A percentile compares a stretch with the other conserved stretches of the same genome.
Evolutionary conservation across 192 early-diverging fungal genomes (phyloP).

Genomic region (Backusella luteola): DNA sequence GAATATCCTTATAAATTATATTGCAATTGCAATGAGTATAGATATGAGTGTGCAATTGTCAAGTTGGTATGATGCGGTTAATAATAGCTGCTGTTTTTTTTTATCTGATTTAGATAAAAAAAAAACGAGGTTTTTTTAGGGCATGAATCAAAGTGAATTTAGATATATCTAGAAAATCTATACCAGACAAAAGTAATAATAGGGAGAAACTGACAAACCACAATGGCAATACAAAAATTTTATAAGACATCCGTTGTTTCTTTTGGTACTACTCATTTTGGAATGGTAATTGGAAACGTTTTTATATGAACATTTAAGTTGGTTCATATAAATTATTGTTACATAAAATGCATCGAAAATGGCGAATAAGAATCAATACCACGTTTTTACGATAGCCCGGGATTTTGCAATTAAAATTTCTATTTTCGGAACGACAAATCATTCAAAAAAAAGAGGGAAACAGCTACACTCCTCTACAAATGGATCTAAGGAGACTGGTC

Average conservation of each 20-base stretch:
- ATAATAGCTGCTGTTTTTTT: neutral
- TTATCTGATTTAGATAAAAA: neutral
- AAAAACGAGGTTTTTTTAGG: neutral
- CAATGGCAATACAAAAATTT: neutral
- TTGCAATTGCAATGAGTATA: neutral
- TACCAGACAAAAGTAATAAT: neutral
- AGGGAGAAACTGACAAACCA: neutral
- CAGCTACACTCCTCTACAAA: neutral
- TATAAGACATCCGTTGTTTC: neutral
- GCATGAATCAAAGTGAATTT: neutral
- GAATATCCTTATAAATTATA: neutral
- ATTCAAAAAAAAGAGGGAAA: neutral
- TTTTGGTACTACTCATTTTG: neutral
- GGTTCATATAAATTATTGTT: neutral
- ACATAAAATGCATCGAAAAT: neutral
- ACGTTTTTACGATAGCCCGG: neutral
- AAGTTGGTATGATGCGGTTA: neutral
- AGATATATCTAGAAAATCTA: constrained; percentile 1
- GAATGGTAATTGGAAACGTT: neutral
- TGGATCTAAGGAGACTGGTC: neutral
- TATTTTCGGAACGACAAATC: neutral
- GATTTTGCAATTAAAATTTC: neutral
- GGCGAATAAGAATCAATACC: constrained; percentile 2
- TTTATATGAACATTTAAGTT: neutral
- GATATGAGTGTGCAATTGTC: neutral